phyloP scores from a whole-genome alignment of 345 rosid species.

The Corchorus olitorius region DNA sequence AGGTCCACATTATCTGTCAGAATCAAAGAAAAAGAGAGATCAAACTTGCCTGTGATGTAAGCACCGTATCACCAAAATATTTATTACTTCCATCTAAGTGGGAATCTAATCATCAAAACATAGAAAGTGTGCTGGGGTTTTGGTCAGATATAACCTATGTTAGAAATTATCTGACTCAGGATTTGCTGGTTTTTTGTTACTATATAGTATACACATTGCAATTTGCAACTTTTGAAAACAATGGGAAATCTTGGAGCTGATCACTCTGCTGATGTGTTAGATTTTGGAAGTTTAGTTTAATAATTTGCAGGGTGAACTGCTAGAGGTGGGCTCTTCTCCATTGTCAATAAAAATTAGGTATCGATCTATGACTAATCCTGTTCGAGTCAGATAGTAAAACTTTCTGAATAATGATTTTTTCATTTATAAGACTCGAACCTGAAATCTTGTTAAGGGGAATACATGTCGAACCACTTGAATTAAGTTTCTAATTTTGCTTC shows the following conservation, averaged over 20 bases:
- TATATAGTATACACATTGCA: too few relatives aligned
- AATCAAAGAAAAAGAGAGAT: slow-evolving; percentile 11
- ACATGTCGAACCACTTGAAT: too few relatives aligned
- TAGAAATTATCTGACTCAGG: background rate
- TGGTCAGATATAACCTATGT: background rate
- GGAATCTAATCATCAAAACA: background rate
- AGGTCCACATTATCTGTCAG: slow-evolving; percentile 20
- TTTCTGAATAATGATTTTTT: too few relatives aligned
- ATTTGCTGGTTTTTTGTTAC: background rate
- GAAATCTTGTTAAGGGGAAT: too few relatives aligned
- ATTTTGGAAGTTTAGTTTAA: background rate
- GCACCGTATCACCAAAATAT: background rate
- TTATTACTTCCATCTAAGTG: background rate
- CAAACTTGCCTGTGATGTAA: background rate
- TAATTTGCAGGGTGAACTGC: background rate
- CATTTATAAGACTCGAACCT: too few relatives aligned
- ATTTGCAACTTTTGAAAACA: background rate
- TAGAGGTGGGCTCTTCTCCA: background rate
- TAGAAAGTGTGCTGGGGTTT: background rate
- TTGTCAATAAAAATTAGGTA: background rate
- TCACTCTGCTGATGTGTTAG: background rate
- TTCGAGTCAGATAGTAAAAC: too few relatives aligned
- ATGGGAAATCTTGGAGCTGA: background rate
- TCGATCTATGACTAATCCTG: too few relatives aligned
- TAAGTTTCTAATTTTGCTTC: too few relatives aligned